These are phyloP conservation scores for Boletus edulis DNA, from an alignment of 768 basidiomycete species.

Conservation along the genomic window DNA sequence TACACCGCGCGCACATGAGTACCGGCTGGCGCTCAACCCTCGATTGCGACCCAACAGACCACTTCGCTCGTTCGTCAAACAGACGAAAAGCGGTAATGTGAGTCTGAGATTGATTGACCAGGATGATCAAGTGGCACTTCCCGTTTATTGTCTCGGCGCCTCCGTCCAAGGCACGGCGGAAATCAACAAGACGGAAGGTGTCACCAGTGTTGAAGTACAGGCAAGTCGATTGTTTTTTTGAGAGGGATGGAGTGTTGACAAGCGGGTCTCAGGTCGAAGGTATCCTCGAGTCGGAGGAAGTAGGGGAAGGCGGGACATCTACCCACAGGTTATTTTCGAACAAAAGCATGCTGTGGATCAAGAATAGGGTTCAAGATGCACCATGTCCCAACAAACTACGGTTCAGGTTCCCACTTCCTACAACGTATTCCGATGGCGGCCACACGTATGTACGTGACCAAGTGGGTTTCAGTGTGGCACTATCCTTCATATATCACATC, in stretches of 20 bases:
- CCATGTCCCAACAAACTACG: conserved; percentile 51
- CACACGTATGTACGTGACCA: conserved; percentile 53
- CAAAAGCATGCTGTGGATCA: conserved; percentile 57
- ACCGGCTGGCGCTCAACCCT: conserved; percentile 46
- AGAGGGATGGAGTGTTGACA: background rate
- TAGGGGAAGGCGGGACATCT: conserved; percentile 64
- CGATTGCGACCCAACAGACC: conserved; percentile 37
- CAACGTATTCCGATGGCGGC: conserved; percentile 53
- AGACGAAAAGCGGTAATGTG: conserved; percentile 51
- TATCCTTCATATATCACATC: background rate
- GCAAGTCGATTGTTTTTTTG: conserved; percentile 30
- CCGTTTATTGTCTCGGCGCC: conserved; percentile 54
- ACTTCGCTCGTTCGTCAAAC: conserved; percentile 54
- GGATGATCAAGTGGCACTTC: conserved; percentile 47
- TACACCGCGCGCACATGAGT: conserved; percentile 53
- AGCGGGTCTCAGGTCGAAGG: conserved; percentile 53
- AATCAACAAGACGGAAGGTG: conserved; percentile 50
- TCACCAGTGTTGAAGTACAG: conserved; percentile 64
- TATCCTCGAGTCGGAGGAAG: conserved; percentile 53
- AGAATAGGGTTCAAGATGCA: conserved; percentile 35
- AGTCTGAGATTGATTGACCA: conserved; percentile 53
- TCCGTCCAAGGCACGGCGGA: conserved; percentile 56
- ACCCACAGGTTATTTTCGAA: conserved; percentile 51
- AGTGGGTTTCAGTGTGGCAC: background rate
- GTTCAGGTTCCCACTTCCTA: conserved; percentile 58